phyloP scores from a whole-genome alignment of 306 rosid genomes.

The Dalbergia cultrata region DNA sequence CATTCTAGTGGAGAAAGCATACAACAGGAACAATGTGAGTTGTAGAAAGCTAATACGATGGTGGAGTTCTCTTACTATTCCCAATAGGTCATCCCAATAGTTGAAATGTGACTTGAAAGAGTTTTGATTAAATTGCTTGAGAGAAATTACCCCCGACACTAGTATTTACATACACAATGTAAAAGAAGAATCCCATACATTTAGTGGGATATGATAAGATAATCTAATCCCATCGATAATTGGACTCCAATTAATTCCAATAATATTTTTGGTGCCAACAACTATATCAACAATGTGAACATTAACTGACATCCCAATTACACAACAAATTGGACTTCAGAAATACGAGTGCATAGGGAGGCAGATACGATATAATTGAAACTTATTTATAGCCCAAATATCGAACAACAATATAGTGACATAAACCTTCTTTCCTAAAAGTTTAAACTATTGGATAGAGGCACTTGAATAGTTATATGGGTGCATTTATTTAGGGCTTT shows the following conservation, averaged over 20 bases:
- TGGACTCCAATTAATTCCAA: too few species aligned
- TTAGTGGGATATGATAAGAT: too few species aligned
- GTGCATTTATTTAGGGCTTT: too few species aligned
- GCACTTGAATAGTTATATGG: too few species aligned
- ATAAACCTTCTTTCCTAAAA: too few species aligned
- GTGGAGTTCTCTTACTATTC: neutral
- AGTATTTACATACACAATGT: too few species aligned
- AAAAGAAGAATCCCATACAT: too few species aligned
- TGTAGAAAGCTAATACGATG: neutral
- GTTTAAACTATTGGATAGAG: too few species aligned
- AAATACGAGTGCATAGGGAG: neutral
- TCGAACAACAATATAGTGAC: neutral
- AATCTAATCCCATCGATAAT: too few species aligned
- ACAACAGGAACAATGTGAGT: neutral
- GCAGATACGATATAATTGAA: neutral
- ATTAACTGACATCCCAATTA: neutral
- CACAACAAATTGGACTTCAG: neutral
- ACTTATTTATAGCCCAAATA: neutral
- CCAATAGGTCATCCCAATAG: neutral
- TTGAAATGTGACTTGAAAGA: neutral
- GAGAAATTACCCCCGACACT: too few species aligned
- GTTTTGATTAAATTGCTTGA: too few species aligned
- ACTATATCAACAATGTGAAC: neutral
- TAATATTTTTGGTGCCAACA: too few species aligned
- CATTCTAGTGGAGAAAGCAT: neutral